Evolutionary conservation across 345 rosid genomes (phyloP).

Genomic region (Corchorus olitorius): DNA sequence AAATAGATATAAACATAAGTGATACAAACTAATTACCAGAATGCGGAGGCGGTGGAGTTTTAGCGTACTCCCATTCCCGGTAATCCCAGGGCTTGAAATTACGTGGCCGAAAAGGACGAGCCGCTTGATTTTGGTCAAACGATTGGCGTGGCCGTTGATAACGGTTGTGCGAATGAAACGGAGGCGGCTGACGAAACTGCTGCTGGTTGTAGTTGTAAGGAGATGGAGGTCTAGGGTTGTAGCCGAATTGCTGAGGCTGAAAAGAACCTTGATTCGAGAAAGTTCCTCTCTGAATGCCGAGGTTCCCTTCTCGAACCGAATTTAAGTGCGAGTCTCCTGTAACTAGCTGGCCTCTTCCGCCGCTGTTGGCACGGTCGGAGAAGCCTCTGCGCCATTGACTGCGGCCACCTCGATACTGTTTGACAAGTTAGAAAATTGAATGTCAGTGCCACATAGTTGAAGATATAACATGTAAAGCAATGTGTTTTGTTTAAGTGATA

Average conservation of each 20-base stretch:
- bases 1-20: not conserved
- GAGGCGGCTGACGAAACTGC: conserved; percentile 41
- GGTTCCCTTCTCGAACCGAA: conserved; percentile 50
- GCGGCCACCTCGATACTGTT: conserved; percentile 66
- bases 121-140: conserved; percentile 41
- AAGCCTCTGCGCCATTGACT: conserved; percentile 53
- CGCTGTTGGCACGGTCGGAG: conserved; percentile 47
- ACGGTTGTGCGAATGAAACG: conserved; percentile 35
- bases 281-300: conserved; percentile 36
- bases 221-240: conserved; percentile 24
- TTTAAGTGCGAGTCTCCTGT: conserved; percentile 52
- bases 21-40: conserved; percentile 48
- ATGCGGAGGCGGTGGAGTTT: conserved; percentile 49
- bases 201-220: conserved; percentile 24
- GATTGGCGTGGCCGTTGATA: conserved; percentile 35
- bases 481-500: not conserved
- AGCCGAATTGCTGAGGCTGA: conserved; percentile 28
- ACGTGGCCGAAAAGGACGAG: conserved; percentile 46
- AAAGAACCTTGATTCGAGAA: conserved; percentile 20
- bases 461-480: not conserved
- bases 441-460: not conserved
- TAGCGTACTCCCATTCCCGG: conserved; percentile 76
- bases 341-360: conserved; percentile 38
- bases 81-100: conserved; percentile 59
- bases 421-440: not conserved